Evolutionary conservation across 2,329 filamentous ascomycete genomes (phyloP).

Genomic region (Leptographium flavum): DNA sequence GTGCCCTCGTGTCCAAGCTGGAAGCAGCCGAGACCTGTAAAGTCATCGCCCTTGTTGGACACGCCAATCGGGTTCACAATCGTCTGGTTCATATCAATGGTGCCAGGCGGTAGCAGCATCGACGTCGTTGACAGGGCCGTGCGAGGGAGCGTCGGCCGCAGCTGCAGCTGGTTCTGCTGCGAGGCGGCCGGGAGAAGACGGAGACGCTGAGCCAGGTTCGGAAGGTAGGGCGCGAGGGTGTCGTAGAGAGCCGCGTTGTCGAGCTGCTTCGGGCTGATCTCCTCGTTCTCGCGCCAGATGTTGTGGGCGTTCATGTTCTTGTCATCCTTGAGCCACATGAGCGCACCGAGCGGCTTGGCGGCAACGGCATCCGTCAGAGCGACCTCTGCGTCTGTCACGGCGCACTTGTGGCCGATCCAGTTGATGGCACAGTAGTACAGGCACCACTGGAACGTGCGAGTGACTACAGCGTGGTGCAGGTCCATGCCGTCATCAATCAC

Average conservation of each 20-base stretch:
- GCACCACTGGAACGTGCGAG: slow-evolving; percentile 15
- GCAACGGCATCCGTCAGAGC: slow-evolving; percentile 3
- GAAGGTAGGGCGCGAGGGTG: background rate
- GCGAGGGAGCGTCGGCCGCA: background rate
- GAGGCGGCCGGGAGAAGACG: background rate
- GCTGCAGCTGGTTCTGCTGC: background rate
- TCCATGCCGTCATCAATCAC: slow-evolving; percentile 13
- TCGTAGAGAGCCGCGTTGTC: background rate
- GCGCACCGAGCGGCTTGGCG: slow-evolving; percentile 15
- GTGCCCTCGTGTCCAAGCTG: slow-evolving; percentile 15
- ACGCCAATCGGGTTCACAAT: slow-evolving; percentile 10
- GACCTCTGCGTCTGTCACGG: slow-evolving; percentile 10
- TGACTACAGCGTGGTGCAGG: slow-evolving; percentile 13
- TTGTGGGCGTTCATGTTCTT: slow-evolving; percentile 15
- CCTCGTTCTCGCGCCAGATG: slow-evolving; percentile 14
- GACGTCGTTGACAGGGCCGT: background rate
- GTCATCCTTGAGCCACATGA: slow-evolving; percentile 17
- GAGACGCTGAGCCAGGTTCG: background rate
- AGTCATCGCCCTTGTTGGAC: slow-evolving; percentile 11
- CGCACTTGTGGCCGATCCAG: slow-evolving; percentile 14
- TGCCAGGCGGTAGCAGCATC: background rate
- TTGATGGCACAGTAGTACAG: slow-evolving; percentile 15
- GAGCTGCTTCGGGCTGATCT: slow-evolving; percentile 3
- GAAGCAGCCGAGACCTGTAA: slow-evolving; percentile 16
- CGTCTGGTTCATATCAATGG: background rate